Conservation (phyloP, 2,329 filamentous ascomycete species). For the Metarhizium brunneum region DNA sequence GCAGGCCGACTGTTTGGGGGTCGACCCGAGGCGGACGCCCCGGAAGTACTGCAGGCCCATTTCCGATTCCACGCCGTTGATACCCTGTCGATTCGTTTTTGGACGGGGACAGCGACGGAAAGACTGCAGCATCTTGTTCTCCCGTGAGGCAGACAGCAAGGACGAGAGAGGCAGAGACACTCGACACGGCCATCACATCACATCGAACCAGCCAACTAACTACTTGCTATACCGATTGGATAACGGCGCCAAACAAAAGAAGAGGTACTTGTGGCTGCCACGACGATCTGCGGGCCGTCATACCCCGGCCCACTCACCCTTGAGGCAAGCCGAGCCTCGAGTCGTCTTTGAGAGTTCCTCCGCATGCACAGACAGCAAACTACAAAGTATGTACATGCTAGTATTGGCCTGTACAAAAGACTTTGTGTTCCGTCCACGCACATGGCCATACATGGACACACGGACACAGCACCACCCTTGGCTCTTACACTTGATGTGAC, state of each 20-base stretch:
- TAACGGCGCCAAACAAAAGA: background rate
- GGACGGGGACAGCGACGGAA: background rate
- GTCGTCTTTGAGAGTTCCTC: background rate
- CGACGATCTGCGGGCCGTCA: slow-evolving; percentile 4
- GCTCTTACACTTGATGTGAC: background rate
- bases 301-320: slow-evolving; percentile 1
- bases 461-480: background rate
- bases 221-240: background rate
- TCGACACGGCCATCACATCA: background rate
- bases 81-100: background rate
- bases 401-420: background rate
- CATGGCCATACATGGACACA: background rate
- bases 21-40: background rate
- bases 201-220: background rate
- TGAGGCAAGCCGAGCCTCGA: background rate
- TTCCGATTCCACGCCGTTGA: background rate
- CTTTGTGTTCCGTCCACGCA: background rate
- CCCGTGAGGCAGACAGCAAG: no score
- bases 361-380: background rate
- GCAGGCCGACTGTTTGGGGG: background rate
- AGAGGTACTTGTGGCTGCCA: background rate
- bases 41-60: background rate
- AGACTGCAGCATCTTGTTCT: no score
- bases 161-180: no score
- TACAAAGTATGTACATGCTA: background rate